Conservation (phyloP, 202 grass and related monocot genomes). For the Setaria italica region DNA sequence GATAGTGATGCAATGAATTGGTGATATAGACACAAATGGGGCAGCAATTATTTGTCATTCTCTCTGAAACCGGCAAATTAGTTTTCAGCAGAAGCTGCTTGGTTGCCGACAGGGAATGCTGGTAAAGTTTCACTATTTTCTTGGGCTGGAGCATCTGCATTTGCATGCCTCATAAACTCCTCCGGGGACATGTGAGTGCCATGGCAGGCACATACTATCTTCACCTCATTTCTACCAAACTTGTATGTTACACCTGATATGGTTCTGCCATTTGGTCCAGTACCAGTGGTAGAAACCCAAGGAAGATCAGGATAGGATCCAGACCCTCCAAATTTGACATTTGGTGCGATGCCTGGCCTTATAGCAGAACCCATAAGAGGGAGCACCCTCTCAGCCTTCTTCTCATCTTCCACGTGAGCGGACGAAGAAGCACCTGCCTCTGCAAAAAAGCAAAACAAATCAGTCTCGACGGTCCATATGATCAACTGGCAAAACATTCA, state of each 20-base stretch:
- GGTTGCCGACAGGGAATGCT: conserved; percentile 56
- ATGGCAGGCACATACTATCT: conserved; percentile 93
- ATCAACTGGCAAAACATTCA: conserved; percentile 6
- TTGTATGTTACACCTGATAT: conserved; percentile 99
- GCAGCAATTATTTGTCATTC: conserved; percentile 26
- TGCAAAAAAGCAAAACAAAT: conserved; percentile 6
- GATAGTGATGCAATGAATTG: conserved; percentile 12
- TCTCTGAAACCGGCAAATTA: conserved; percentile 38
- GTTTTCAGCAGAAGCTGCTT: conserved; percentile 73
- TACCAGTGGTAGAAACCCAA: conserved; percentile 83
- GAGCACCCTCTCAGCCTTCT: conserved; percentile 44
- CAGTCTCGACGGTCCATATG: background rate
- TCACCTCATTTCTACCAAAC: conserved; percentile 70
- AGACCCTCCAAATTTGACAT: conserved; percentile 89
- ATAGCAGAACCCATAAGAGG: conserved; percentile 64
- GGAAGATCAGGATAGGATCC: conserved; percentile 89
- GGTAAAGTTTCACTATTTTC: conserved; percentile 58
- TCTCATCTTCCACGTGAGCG: conserved; percentile 55
- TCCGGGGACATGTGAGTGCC: conserved; percentile 79
- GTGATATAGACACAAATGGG: conserved; percentile 34
- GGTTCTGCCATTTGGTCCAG: conserved; percentile 73
- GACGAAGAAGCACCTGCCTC: conserved; percentile 63
- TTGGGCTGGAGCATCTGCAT: conserved; percentile 45
- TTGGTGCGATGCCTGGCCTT: conserved; percentile 70
- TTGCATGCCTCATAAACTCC: conserved; percentile 87